Conservation (phyloP, 2,329 filamentous ascomycete species). For the Ophiocordyceps camponoti-floridani region DNA sequence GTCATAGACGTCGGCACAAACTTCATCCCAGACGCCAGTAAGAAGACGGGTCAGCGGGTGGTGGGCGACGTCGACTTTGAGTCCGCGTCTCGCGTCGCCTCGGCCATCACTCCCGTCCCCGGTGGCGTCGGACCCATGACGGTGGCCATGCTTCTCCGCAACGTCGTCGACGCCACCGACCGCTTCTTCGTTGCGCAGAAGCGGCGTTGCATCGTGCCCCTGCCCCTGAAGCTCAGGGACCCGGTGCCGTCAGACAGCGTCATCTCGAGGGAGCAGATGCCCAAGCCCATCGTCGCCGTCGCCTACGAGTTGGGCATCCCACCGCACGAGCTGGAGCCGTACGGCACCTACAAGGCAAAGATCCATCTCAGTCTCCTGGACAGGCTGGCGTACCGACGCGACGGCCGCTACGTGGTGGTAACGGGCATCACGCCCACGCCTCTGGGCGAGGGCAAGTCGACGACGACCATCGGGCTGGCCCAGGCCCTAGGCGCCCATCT, state of each 20-base stretch:
- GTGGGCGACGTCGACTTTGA: conserved; percentile 94
- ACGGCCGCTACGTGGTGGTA: conserved; percentile 84
- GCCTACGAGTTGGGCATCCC: conserved; percentile 79
- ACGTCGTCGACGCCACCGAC: conserved; percentile 76
- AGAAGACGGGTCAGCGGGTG: conserved; percentile 80
- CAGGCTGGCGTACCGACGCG: conserved; percentile 67
- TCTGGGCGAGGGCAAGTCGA: conserved; percentile 93
- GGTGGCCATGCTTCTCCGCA: conserved; percentile 92
- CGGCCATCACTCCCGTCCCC: conserved; percentile 86
- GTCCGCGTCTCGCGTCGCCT: conserved; percentile 67
- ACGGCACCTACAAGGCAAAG: conserved; percentile 92
- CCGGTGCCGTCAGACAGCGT: conserved; percentile 94
- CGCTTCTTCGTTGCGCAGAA: conserved; percentile 71
- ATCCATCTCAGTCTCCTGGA: conserved; percentile 69
- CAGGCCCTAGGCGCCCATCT: conserved; percentile 85
- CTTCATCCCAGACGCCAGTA: conserved; percentile 74
- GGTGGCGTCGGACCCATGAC: conserved; percentile 98
- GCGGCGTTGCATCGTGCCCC: conserved; percentile 57
- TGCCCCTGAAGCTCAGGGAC: conserved; percentile 61
- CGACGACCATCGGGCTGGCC: conserved; percentile 86
- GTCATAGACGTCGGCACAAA: conserved; percentile 98
- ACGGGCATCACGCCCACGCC: conserved; percentile 95
- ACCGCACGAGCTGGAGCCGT: conserved; percentile 79
- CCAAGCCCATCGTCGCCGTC: conserved; percentile 77
- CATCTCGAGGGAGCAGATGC: conserved; percentile 72